Base-by-base conservation (phyloP, 176 grass and related monocot genomes). In the Zea luxurians region DNA sequence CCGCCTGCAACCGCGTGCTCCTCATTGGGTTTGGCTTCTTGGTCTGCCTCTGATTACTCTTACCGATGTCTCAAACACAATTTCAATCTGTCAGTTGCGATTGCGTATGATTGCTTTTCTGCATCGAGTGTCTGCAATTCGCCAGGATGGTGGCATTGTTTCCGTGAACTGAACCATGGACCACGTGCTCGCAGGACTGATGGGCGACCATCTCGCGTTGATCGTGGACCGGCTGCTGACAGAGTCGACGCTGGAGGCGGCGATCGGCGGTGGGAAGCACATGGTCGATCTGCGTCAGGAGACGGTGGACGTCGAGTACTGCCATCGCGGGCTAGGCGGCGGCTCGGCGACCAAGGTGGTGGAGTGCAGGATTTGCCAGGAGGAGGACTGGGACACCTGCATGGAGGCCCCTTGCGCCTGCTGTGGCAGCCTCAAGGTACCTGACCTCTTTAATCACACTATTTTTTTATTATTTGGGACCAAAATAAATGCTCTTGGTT, bases 321-420 rank as follows among this genome's bases (percentile, higher is more conserved):
- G 77, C 82, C 62, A 67, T 9, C 58, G 53, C 35, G 35, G 15
- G 2, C 71, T 18, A 74, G 76, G 86, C 15, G 71, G 43, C 20
- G 54, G 27, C 9, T 46, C 77, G 4, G 35, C 75, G 16, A 52
- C 46, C n/a, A 89, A 90, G 78, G 78, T 91, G 81, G 92, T 92
- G 20, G 96, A 99, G 62, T 99, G 96, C 71, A 88, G 96, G 71
- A 99, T 99, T 81, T 99, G 96, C 72, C 92, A 95, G 81, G 96
- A 99, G 68, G 96, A 99, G 66, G 96, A 89, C 80, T 87, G 91
- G 76, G 90, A 99, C 64, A 48, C 36, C 66, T 89, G 79, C 76
- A 90, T 99, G 96, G 96, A 99, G 53, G 87, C 83, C 0, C 96
- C 96, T 36, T 99, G 96, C 81, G 89, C 88, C 57, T 99, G 96